Base-by-base conservation (phyloP, 1,139 yeast genomes). In the Yamadazyma friedrichii region DNA sequence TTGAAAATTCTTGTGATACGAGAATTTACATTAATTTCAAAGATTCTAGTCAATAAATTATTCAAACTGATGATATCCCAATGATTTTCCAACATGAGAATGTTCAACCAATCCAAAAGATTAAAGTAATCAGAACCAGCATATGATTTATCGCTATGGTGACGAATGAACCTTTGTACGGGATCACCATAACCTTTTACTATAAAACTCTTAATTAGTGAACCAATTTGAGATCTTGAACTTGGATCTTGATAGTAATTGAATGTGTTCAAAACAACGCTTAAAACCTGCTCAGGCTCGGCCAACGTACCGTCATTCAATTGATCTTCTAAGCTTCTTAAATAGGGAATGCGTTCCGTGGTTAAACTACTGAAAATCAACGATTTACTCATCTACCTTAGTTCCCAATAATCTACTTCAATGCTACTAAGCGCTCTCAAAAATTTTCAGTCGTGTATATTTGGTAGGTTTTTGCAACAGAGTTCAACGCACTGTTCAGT, bases 51-150 rank as follows among this genome's bases (percentile, higher is more conserved):
- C 41, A 11, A 22, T 6, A 36, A 15, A 39, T 33, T 17, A 48
- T 39, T 31, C 36, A 42, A 38, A 12, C 13, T 24, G 3, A 6
- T 24, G 10, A 36, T 20, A 10, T 25, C 44, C 11, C 42, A 41
- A 15, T 3, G 16, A 9, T 39, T 37, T 24, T 43, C 29, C 36
- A 45, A 41, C 8, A 58, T 54, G 25, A 68, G 44, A 16, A 69
- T 47, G 49, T 71, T 74, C 36, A 67, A 60, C 89, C 91, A 84
- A 26, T 70, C 67, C 35, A 84, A 64, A 13, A 84, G 62, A 3
- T 83, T 71, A 54, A 80, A 62, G 44, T 78, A 63, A 55, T 80
- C 86, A 5, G 79, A 64, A 4, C 72, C 56, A 2, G 91, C 84
- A 36, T 17, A 36, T 12, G 34, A 10, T 3, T 29, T 28, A 8